A percentile compares a stretch with the other conserved stretches of the same genome.
These are phyloP conservation scores for Aspergillus felis DNA, from an alignment of 2,329 filamentous ascomycete species.

Conservation along the genomic window DNA sequence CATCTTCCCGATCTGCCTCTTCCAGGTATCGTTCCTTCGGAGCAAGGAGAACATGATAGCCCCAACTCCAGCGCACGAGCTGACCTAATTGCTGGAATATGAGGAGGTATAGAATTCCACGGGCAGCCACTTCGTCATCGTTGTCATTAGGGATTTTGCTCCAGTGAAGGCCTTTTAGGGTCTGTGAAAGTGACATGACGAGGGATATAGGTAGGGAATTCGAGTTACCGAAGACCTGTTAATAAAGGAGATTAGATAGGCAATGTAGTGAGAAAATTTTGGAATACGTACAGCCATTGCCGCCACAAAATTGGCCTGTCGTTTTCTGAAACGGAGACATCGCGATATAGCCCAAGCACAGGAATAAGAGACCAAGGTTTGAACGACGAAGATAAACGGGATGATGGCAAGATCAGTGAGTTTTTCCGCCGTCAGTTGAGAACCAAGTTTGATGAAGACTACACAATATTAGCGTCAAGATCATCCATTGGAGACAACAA, in stretches of 20 bases:
- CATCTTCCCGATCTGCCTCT: constrained; percentile 36
- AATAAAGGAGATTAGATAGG: background rate
- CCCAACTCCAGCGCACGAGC: constrained; percentile 95
- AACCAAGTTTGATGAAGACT: constrained; percentile 97
- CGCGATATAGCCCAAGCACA: constrained; percentile 69
- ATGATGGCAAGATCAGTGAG: constrained; percentile 88
- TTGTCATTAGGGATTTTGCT: constrained; percentile 86
- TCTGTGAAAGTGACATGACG: constrained; percentile 89
- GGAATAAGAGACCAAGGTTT: constrained; percentile 80
- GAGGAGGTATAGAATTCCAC: constrained; percentile 90
- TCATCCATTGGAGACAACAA: constrained; percentile 5
- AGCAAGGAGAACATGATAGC: constrained; percentile 89
- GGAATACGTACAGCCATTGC: constrained; percentile 72
- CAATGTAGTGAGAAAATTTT: background rate
- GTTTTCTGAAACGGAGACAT: constrained; percentile 74
- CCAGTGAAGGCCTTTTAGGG: constrained; percentile 89
- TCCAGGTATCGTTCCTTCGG: constrained; percentile 61
- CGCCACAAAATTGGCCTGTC: constrained; percentile 88
- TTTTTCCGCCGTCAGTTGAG: constrained; percentile 88
- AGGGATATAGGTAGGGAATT: constrained; percentile 97
- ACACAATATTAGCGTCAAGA: constrained; percentile 1
- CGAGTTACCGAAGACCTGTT: constrained; percentile 86
- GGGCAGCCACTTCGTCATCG: constrained; percentile 87
- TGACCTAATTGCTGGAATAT: constrained; percentile 98
- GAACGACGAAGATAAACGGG: constrained; percentile 85